Conservation (phyloP, 2,329 filamentous ascomycete genomes). For the Laburnicola sp. region DNA sequence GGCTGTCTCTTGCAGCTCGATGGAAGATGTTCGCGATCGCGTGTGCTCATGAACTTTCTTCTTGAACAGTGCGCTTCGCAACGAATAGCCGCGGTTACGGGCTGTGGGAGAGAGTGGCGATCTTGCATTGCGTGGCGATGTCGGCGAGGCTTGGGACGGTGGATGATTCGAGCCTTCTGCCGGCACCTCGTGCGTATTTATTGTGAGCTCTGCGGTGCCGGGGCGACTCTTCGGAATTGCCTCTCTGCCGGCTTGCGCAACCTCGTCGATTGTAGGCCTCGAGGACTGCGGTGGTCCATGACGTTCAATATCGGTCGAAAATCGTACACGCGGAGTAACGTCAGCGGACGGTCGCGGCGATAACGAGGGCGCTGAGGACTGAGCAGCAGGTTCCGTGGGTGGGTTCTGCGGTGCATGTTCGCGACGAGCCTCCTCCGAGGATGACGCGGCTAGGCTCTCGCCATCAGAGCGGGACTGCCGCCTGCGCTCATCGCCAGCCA, state of each 20-base stretch:
- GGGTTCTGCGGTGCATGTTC: slow-evolving; percentile 5
- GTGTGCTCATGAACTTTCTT: slow-evolving; percentile 44
- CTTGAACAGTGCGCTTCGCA: slow-evolving; percentile 51
- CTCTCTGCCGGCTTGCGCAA: slow-evolving; percentile 14
- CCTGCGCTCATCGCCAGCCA: too few species aligned
- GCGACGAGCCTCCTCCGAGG: slow-evolving; percentile 9
- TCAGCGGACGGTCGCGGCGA: slow-evolving; percentile 36
- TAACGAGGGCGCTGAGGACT: slow-evolving; percentile 30
- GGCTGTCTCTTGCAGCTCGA: slow-evolving; percentile 50
- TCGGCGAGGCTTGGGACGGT: slow-evolving; percentile 23
- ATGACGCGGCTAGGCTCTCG: too few species aligned
- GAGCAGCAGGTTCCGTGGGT: slow-evolving; percentile 19
- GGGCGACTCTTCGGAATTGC: slow-evolving; percentile 24
- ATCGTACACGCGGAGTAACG: slow-evolving; percentile 38
- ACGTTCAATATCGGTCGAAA: slow-evolving; percentile 42
- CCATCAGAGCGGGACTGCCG: slow-evolving; percentile 12
- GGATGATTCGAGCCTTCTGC: slow-evolving; percentile 17
- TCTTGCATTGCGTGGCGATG: slow-evolving; percentile 23
- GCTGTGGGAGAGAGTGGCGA: slow-evolving; percentile 42
- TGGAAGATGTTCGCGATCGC: slow-evolving; percentile 42
- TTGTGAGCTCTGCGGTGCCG: slow-evolving; percentile 38
- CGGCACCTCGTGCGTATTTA: slow-evolving; percentile 38
- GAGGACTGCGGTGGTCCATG: slow-evolving; percentile 21
- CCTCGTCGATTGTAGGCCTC: slow-evolving; percentile 21
- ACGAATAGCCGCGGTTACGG: slow-evolving; percentile 49